phyloP scores from a whole-genome alignment of 2,329 filamentous ascomycete species.

The Hypoxylon sp. region DNA sequence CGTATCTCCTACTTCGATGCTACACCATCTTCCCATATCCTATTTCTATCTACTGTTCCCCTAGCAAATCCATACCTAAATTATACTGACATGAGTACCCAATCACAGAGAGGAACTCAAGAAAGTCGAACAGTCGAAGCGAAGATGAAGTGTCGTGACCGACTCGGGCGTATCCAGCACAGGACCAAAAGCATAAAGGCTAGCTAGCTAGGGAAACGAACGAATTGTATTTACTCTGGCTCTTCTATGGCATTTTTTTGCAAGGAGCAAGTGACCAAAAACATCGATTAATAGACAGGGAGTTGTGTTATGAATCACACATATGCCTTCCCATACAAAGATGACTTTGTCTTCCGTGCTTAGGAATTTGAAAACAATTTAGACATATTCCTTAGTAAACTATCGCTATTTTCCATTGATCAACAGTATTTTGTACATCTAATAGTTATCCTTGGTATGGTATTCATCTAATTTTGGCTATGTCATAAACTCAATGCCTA shows the following conservation, averaged over 20 bases:
- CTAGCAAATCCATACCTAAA: too few species aligned
- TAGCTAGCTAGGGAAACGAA: slow-evolving; percentile 1
- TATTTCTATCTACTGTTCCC: slow-evolving; percentile 1
- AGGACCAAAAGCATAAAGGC: not conserved
- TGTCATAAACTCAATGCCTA: slow-evolving; percentile 24
- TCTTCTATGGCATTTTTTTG: not conserved
- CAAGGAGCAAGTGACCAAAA: slow-evolving; percentile 4
- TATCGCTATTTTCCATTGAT: not conserved
- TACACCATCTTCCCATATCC: not conserved
- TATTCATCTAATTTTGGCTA: slow-evolving; percentile 36
- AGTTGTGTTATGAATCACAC: not conserved
- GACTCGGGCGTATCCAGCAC: not conserved
- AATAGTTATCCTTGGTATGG: slow-evolving; percentile 18
- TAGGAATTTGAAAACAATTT: not conserved
- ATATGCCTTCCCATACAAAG: not conserved
- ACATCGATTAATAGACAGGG: slow-evolving; percentile 30
- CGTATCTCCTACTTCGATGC: not conserved
- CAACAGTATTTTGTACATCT: not conserved
- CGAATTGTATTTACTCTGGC: slow-evolving; percentile 28
- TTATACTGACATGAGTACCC: slow-evolving; percentile 18
- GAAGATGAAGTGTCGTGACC: slow-evolving; percentile 61
- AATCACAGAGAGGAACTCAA: slow-evolving; percentile 85
- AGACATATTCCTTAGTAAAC: not conserved
- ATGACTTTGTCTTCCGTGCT: not conserved
- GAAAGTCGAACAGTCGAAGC: slow-evolving; percentile 87